Evolutionary conservation across 176 grass and related monocot genomes (phyloP).

Genomic region (Ensete glaucum): DNA sequence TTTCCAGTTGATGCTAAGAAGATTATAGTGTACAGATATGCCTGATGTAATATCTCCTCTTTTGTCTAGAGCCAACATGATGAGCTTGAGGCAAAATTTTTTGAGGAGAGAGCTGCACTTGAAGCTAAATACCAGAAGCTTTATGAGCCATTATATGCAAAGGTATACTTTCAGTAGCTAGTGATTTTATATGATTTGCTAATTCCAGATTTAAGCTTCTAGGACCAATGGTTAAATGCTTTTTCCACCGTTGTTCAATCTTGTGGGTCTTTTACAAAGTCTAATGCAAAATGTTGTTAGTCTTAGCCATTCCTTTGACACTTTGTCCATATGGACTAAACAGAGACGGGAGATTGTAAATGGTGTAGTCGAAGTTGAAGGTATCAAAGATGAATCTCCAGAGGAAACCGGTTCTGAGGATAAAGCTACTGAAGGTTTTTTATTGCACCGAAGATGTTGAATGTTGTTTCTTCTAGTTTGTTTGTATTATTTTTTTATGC

Average conservation of each 20-base stretch:
- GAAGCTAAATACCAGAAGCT: constrained; percentile 22
- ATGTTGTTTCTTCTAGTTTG: not conserved
- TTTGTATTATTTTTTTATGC: not conserved
- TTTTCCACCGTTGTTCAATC: no score
- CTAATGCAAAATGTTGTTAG: not conserved
- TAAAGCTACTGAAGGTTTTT: not conserved
- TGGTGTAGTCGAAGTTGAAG: constrained; percentile 14
- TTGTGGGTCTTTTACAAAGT: no score
- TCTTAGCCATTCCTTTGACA: not conserved
- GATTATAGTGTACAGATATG: no score
- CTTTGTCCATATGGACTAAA: not conserved
- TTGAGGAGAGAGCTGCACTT: constrained; percentile 11
- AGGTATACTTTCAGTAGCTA: not conserved
- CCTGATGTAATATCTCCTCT: no score
- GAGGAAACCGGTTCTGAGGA: not conserved
- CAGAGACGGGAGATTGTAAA: constrained; percentile 20
- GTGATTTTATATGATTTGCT: not conserved
- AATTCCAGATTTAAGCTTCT: not conserved
- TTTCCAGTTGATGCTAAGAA: no score
- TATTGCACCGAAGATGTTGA: not conserved
- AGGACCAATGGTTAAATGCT: no score
- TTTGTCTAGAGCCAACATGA: constrained; percentile 6
- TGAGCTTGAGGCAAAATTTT: constrained; percentile 8
- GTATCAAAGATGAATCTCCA: not conserved
- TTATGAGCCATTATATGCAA: constrained; percentile 9